Percentiles rank a stretch among this genome's conserved stretches.
Conservation (phyloP, 257 asterid genomes). For the Salvia splendens region DNA sequence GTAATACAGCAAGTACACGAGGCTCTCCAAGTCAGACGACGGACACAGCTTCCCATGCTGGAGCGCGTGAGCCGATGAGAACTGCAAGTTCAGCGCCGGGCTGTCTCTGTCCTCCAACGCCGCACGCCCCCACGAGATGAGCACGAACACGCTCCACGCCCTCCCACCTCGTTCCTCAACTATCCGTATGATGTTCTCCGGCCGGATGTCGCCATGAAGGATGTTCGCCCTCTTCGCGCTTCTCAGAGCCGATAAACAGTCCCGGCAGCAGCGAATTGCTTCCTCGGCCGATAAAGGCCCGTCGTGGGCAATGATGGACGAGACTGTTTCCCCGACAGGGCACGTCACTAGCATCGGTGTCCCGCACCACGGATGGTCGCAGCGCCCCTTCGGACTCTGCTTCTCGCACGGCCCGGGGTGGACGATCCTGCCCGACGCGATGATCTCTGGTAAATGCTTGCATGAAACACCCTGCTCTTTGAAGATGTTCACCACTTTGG, state of each 20-base stretch:
- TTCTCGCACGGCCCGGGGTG: constrained; percentile 73
- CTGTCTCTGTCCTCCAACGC: constrained; percentile 80
- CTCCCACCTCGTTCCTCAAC: constrained; percentile 32
- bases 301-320: constrained; percentile 43
- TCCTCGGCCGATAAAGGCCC: constrained; percentile 60
- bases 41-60: constrained; percentile 82
- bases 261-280: constrained; percentile 69
- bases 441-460: constrained; percentile 61
- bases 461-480: constrained; percentile 56
- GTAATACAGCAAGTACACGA: constrained; percentile 57
- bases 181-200: constrained; percentile 56
- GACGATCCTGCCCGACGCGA: constrained; percentile 63
- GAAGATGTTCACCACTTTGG: constrained; percentile 65
- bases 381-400: constrained; percentile 60
- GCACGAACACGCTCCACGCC: constrained; percentile 40
- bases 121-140: constrained; percentile 80
- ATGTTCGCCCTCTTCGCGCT: constrained; percentile 63
- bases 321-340: constrained; percentile 66
- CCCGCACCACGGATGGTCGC: constrained; percentile 84
- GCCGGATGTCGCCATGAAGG: constrained; percentile 77
- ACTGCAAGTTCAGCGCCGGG: constrained; percentile 63
- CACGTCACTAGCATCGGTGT: constrained; percentile 66
- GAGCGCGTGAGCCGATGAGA: constrained; percentile 70
- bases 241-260: constrained; percentile 63
- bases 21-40: constrained; percentile 83